Conservation (phyloP, 139 green algal genomes). For the Chlorella sp. region DNA sequence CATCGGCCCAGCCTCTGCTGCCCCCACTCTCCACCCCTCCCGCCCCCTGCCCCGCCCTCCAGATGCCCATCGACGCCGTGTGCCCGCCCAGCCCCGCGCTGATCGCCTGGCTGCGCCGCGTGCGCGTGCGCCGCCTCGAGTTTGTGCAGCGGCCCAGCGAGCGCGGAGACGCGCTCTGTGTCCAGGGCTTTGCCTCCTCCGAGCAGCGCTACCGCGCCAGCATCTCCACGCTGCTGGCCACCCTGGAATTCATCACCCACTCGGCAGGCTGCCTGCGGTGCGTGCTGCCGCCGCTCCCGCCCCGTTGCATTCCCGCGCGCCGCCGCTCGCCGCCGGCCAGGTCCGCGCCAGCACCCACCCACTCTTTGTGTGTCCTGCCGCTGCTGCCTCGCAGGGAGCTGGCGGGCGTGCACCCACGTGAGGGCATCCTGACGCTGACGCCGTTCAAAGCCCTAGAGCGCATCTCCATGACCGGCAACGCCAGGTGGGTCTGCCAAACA, state of each 20-base stretch:
- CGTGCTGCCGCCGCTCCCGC: background rate
- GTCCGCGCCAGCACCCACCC: background rate
- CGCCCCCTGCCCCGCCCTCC: background rate
- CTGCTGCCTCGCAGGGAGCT: background rate
- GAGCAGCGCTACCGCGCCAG: constrained; percentile 28
- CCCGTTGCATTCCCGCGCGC: background rate
- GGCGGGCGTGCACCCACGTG: constrained; percentile 16
- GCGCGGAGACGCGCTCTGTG: background rate
- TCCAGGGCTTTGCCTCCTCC: background rate
- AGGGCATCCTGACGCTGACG: constrained; percentile 10
- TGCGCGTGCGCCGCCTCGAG: constrained; percentile 16
- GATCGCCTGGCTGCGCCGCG: constrained; percentile 24
- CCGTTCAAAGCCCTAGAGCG: constrained; percentile 10
- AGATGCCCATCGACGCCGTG: constrained; percentile 16
- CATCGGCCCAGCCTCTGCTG: background rate
- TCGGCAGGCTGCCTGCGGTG: constrained; percentile 1
- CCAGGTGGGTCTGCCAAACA: constrained; percentile 15
- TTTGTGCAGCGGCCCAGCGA: background rate
- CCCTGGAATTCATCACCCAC: constrained; percentile 4
- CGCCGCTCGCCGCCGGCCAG: background rate
- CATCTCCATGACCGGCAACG: background rate
- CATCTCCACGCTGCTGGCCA: constrained; percentile 25
- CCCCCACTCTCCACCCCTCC: background rate
- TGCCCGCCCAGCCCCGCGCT: background rate
- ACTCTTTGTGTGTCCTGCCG: background rate